Evolutionary conservation across 352 stramenopile genomes (phyloP).

Genomic region (Globisporangium perplexum): DNA sequence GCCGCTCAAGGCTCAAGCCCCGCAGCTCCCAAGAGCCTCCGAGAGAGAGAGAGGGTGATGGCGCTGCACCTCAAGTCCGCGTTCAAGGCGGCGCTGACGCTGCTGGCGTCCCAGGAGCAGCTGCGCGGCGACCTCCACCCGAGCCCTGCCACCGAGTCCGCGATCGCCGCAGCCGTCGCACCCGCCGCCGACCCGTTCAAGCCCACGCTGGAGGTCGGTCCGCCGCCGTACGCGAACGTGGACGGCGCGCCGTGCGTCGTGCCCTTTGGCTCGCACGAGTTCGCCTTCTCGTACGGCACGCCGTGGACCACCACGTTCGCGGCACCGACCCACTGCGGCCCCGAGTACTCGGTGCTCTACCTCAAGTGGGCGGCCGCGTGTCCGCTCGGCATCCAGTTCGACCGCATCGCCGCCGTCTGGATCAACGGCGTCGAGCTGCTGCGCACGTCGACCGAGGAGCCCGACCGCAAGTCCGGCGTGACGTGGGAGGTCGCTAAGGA

Average conservation of each 20-base stretch:
- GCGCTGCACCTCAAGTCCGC: conserved; percentile 9
- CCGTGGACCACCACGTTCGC: conserved; percentile 38
- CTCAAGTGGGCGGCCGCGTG: conserved; percentile 44
- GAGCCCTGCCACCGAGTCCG: conserved; percentile 5
- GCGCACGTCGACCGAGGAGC: conserved; percentile 69
- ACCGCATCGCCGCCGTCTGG: conserved; percentile 71
- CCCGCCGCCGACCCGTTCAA: conserved; percentile 13
- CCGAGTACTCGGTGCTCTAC: conserved; percentile 46
- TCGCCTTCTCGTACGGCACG: conserved; percentile 51
- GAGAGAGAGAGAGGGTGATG: background rate
- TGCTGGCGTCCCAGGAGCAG: conserved; percentile 29
- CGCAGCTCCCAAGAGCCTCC: no score
- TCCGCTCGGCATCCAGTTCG: conserved; percentile 50
- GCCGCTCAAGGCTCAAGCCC: background rate
- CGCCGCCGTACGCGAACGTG: conserved; percentile 38
- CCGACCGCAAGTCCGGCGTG: conserved; percentile 31
- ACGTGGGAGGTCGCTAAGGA: conserved; percentile 66
- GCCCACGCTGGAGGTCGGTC: conserved; percentile 30
- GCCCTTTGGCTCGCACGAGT: conserved; percentile 40
- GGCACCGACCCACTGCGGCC: conserved; percentile 26
- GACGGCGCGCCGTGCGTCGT: conserved; percentile 35
- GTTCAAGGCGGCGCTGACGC: conserved; percentile 21
- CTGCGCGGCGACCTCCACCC: conserved; percentile 8
- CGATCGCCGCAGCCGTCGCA: conserved; percentile 1
- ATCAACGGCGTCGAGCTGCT: conserved; percentile 67